These are phyloP conservation scores for Penicillium carneum DNA, from an alignment of 2,329 filamentous ascomycete species.

Conservation along the genomic window DNA sequence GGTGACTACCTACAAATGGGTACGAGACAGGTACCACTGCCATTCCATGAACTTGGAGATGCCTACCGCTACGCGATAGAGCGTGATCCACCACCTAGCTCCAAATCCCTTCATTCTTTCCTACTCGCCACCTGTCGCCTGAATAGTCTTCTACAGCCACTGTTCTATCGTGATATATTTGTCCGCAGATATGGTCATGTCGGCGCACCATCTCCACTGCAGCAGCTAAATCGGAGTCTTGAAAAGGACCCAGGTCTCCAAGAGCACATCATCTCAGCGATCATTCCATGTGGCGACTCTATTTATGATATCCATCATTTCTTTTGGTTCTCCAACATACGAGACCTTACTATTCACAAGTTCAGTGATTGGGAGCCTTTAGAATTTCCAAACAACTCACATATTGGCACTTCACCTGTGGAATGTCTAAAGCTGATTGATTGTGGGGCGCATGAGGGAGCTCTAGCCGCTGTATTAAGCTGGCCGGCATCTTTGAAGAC, in stretches of 20 bases:
- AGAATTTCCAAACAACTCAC: slow-evolving; percentile 12
- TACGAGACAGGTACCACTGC: background rate
- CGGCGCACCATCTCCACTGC: background rate
- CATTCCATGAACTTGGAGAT: slow-evolving; percentile 10
- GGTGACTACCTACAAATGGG: slow-evolving; percentile 16
- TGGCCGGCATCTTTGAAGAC: slow-evolving; percentile 26
- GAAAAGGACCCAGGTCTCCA: slow-evolving; percentile 4
- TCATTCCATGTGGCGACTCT: slow-evolving; percentile 1
- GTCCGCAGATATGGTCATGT: background rate
- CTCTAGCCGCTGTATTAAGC: slow-evolving; percentile 25
- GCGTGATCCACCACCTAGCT: background rate
- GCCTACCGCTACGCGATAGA: background rate
- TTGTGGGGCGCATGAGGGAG: slow-evolving; percentile 27
- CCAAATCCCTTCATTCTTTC: slow-evolving; percentile 19
- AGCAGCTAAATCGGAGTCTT: slow-evolving; percentile 14
- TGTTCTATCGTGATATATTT: slow-evolving; percentile 20
- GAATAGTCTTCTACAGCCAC: slow-evolving; percentile 2
- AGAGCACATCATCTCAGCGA: slow-evolving; percentile 17
- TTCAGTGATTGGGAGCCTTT: slow-evolving; percentile 17
- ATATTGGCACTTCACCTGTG: slow-evolving; percentile 22
- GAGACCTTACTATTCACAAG: slow-evolving; percentile 9
- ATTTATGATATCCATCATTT: background rate
- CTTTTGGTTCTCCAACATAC: slow-evolving; percentile 16
- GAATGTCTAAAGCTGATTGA: slow-evolving; percentile 18
- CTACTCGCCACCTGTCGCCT: slow-evolving; percentile 4